phyloP scores from a whole-genome alignment of 257 asterid genomes.

The Solanum boliviense region DNA sequence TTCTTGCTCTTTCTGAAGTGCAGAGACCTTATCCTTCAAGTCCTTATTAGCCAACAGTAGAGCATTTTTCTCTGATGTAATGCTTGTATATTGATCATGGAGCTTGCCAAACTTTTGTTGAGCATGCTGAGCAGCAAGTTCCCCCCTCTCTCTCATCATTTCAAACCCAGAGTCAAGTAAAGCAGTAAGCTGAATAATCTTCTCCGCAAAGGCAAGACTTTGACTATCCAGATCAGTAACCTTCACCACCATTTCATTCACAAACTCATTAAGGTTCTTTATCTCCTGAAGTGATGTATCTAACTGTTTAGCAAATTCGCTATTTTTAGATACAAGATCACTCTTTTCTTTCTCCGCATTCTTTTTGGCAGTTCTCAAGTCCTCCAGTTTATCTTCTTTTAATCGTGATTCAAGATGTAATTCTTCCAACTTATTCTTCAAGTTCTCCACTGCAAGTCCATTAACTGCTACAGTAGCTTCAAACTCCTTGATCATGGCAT shows the following conservation, averaged over 20 bases:
- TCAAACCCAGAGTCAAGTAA: slow-evolving; percentile 54
- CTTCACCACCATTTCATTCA: slow-evolving; percentile 45
- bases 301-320: slow-evolving; percentile 36
- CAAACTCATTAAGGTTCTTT: slow-evolving; percentile 56
- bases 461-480: slow-evolving; percentile 54
- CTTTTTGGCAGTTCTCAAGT: slow-evolving; percentile 39
- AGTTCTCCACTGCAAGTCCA: slow-evolving; percentile 34
- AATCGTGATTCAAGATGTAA: slow-evolving; percentile 48
- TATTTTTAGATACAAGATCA: slow-evolving; percentile 43
- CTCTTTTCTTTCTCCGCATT: slow-evolving; percentile 48
- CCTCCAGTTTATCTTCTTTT: slow-evolving; percentile 49
- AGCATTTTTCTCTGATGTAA: slow-evolving; percentile 55
- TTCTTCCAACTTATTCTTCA: slow-evolving; percentile 53
- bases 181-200: slow-evolving; percentile 51
- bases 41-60: slow-evolving; percentile 49
- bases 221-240: slow-evolving; percentile 64
- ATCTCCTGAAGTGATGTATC: slow-evolving; percentile 52
- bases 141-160: slow-evolving; percentile 58
- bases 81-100: slow-evolving; percentile 25
- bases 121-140: slow-evolving; percentile 54
- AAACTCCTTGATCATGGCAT: slow-evolving; percentile 37
- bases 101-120: slow-evolving; percentile 54
- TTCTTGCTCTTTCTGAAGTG: slow-evolving; percentile 86
- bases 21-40: slow-evolving; percentile 46
- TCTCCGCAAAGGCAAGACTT: slow-evolving; percentile 50